These are phyloP conservation scores for Heracleum sosnowskyi DNA, from an alignment of 129 eudicot species.

Conservation along the genomic window DNA sequence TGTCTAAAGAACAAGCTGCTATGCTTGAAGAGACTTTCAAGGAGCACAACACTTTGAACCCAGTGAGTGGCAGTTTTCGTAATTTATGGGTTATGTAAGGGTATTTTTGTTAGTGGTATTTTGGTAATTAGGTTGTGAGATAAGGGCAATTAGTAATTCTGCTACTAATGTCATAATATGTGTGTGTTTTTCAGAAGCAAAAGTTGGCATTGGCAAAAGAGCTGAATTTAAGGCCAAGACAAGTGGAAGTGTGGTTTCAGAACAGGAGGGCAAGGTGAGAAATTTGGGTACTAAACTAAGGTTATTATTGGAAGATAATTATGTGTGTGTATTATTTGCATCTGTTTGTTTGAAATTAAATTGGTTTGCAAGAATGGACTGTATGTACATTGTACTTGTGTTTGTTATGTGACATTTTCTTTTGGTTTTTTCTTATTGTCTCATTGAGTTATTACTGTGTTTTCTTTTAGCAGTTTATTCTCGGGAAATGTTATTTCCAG, in stretches of 20 bases:
- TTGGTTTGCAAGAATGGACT: background rate
- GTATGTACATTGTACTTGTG: background rate
- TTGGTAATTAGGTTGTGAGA: conserved; percentile 9
- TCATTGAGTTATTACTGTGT: background rate
- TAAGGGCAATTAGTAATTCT: background rate
- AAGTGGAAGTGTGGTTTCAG: conserved; percentile 97
- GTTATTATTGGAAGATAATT: background rate
- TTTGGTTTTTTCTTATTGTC: background rate
- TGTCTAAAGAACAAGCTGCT: conserved; percentile 71
- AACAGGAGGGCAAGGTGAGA: conserved; percentile 90
- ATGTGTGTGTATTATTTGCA: background rate
- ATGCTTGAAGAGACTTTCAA: conserved; percentile 81
- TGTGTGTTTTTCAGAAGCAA: conserved; percentile 49
- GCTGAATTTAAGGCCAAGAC: conserved; percentile 85
- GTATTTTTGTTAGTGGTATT: background rate
- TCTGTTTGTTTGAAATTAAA: background rate
- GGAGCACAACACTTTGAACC: conserved; percentile 70
- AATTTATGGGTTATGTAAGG: background rate
- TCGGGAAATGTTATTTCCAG: no score
- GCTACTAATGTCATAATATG: background rate
- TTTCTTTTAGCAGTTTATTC: background rate
- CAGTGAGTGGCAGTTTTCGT: conserved; percentile 57
- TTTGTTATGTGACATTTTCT: background rate
- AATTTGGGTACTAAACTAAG: background rate
- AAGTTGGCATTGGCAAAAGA: conserved; percentile 73